Evolutionary conservation across 2,329 filamentous ascomycete genomes (phyloP).

Genomic region (Fusarium pseudocircinatum): DNA sequence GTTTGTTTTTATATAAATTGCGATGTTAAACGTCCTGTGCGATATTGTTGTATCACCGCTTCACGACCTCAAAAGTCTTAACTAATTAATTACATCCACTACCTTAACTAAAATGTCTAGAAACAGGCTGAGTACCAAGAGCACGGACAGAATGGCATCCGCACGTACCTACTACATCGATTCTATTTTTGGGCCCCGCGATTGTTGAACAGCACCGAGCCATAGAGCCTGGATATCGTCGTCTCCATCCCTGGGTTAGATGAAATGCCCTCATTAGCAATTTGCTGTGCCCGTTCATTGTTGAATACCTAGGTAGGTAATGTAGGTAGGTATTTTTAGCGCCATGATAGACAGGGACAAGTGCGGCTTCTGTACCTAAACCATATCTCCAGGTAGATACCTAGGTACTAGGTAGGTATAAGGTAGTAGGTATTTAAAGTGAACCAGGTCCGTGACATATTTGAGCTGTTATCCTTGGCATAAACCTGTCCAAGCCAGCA

Average conservation of each 20-base stretch:
- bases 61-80: background rate
- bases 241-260: background rate
- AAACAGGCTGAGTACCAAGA: background rate
- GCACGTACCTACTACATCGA: background rate
- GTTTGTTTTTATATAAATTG: too few relatives aligned
- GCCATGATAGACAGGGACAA: conserved; percentile 15
- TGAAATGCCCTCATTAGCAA: background rate
- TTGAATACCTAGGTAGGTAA: background rate
- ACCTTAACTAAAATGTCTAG: background rate
- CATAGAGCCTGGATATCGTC: background rate
- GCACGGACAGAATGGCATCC: background rate
- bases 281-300: background rate
- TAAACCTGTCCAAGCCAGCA: background rate
- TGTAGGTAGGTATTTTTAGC: conserved; percentile 1
- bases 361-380: background rate
- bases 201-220: background rate
- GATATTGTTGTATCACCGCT: background rate
- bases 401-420: background rate
- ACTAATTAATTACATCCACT: background rate
- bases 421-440: conserved; percentile 1
- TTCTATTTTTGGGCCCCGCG: background rate
- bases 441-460: background rate
- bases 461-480: background rate
- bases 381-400: background rate
- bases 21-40: background rate